These are phyloP conservation scores for Vaccinium vitisidaea DNA, from an alignment of 148 eudicot genomes.

Conservation along the genomic window DNA sequence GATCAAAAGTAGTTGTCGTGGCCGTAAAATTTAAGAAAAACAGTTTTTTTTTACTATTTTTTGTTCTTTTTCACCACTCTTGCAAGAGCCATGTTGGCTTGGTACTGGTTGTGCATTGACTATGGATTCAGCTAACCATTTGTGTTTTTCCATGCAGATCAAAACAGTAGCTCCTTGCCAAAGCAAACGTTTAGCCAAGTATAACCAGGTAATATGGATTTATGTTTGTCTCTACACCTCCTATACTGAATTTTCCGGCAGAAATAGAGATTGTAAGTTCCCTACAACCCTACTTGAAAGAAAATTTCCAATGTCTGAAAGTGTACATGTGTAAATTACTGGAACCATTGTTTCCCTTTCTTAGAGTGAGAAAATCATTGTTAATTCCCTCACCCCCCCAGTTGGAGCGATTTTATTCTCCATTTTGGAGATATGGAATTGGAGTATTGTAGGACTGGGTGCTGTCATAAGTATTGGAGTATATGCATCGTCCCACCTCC, in stretches of 20 bases:
- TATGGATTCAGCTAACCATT: conserved; percentile 2
- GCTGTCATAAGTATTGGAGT: too few relatives aligned
- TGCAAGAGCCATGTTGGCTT: too few relatives aligned
- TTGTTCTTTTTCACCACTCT: too few relatives aligned
- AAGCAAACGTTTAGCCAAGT: conserved; percentile 94
- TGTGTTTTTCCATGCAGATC: conserved; percentile 44
- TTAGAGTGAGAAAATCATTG: background rate
- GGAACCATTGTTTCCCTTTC: background rate
- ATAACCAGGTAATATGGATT: conserved; percentile 67
- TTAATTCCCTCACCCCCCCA: background rate
- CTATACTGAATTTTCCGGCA: background rate
- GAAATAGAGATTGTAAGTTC: conserved; percentile 45
- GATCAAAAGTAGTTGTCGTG: too few relatives aligned
- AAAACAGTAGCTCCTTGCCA: conserved; percentile 99
- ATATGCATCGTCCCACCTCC: too few relatives aligned
- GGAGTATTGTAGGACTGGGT: too few relatives aligned
- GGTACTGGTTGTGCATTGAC: background rate
- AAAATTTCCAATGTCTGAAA: background rate
- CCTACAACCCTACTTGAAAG: background rate
- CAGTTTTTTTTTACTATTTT: too few relatives aligned
- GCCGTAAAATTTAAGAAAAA: too few relatives aligned
- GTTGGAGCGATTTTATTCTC: background rate
- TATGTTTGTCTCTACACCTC: background rate
- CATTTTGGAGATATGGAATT: too few relatives aligned
- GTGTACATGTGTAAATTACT: background rate